Base-by-base conservation (phyloP, 495 filamentous ascomycete species). In the Arthonia radiata region DNA sequence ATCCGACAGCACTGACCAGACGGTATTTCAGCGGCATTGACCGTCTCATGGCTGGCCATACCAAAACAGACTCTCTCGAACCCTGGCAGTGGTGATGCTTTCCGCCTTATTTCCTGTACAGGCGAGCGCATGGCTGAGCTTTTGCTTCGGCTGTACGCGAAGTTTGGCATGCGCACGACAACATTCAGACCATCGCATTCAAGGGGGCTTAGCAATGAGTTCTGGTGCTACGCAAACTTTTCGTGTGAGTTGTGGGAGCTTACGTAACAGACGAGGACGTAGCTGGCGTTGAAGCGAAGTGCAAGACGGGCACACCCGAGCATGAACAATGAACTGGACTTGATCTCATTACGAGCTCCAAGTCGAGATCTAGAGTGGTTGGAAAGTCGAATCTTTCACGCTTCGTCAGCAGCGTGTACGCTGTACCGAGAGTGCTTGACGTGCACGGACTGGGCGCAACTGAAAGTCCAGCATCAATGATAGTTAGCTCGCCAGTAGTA, bases 201-300 rank as follows among this genome's bases (percentile, higher is more conserved):
- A 12, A 64, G 67, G 30, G 66, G 52, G 10, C 45, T 83, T 23
- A 69, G 67, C 40, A 83, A 83, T 40, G 71, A 73, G 50, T 83
- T 80, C 40, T 52, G 61, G 33, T 79, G 73, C 42, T 80, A 76
- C 33, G 63, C 72, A 3, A 77, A 74, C 34, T 80, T 71, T 32
- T 64, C 75, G 43, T 53, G 61, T 31, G 47, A 42, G 5, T 41
- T 32, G 1, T 71, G 74, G 63, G 49, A 34, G 12, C n/a, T n/a
- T n/a, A n/a, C n/a, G n/a, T n/a, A n/a, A n/a, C n/a, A n/a, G n/a
- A n/a, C n/a, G n/a, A n/a, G n/a, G n/a, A n/a, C n/a, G n/a, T n/a
- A n/a, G n/a, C n/a, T n/a, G n/a, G n/a, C n/a, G n/a, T n/a, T n/a
- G n/a, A n/a, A n/a, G n/a, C n/a, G n/a, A n/a, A n/a, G n/a, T n/a